Evolutionary conservation across 179 eudicot species (phyloP).

Genomic region (Drosera spatulata): DNA sequence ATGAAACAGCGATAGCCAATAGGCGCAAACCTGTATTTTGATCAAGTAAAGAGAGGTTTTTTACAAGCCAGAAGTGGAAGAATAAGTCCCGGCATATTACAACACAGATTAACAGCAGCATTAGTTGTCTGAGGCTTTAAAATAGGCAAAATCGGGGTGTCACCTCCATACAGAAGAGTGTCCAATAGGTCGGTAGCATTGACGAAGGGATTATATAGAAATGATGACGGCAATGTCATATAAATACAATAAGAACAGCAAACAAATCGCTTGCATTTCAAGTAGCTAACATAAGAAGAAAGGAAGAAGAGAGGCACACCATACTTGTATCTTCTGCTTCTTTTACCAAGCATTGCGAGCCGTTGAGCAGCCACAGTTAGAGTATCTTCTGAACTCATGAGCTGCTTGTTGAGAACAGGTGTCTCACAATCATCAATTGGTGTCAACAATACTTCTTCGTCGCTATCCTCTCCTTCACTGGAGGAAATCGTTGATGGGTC

Average conservation of each 20-base stretch:
- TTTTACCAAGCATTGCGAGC: slow-evolving; percentile 46
- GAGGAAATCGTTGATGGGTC: slow-evolving; percentile 29
- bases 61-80: no score
- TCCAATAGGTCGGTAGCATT: no score
- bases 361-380: slow-evolving; percentile 49
- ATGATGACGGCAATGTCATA: no score
- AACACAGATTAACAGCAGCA: no score
- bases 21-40: slow-evolving; percentile 33
- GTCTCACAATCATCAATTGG: slow-evolving; percentile 68
- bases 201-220: no score
- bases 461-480: slow-evolving; percentile 69
- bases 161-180: no score
- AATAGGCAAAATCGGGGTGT: no score
- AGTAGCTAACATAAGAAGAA: background rate
- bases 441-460: slow-evolving; percentile 60
- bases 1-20: slow-evolving; percentile 46
- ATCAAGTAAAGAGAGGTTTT: background rate
- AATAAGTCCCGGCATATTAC: no score
- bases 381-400: slow-evolving; percentile 33
- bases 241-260: no score
- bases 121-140: no score
- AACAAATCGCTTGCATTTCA: no score
- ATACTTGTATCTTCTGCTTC: slow-evolving; percentile 46
- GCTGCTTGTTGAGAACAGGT: slow-evolving; percentile 37
- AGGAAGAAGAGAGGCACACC: background rate